These are phyloP conservation scores for Achaetomiella virescens DNA, from an alignment of 495 filamentous ascomycete species.

Conservation along the genomic window DNA sequence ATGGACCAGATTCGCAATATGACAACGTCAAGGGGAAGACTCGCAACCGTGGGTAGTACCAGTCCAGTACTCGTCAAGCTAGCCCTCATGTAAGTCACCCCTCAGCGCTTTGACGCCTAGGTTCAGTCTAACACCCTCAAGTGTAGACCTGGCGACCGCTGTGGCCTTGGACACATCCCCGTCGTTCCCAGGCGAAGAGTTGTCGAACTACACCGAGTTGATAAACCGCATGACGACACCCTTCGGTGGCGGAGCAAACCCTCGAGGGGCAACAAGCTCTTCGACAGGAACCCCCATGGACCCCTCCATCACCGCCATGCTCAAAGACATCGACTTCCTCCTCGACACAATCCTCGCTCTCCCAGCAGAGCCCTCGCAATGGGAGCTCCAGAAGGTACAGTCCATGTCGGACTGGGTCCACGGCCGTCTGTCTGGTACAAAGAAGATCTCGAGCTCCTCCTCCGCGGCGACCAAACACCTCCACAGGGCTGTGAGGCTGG, in stretches of 20 bases:
- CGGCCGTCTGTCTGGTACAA: slow-evolving; percentile 1
- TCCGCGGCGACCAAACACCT: neutral
- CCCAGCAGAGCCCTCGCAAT: neutral
- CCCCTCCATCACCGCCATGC: slow-evolving; percentile 2
- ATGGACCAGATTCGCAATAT: slow-evolving; percentile 6
- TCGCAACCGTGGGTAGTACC: neutral
- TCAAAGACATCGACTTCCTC: slow-evolving; percentile 16
- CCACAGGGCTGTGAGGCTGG: neutral
- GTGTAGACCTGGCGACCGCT: slow-evolving; percentile 10
- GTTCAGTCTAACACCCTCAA: neutral
- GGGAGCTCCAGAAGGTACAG: slow-evolving; percentile 8
- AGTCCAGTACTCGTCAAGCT: slow-evolving; percentile 3
- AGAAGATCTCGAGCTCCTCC: too few relatives aligned
- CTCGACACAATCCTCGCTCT: slow-evolving; percentile 8
- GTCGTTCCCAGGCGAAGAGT: neutral
- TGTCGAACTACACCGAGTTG: neutral
- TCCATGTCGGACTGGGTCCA: slow-evolving; percentile 12
- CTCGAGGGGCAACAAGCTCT: neutral
- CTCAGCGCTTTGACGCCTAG: neutral
- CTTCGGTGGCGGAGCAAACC: too few relatives aligned
- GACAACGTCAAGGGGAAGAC: neutral
- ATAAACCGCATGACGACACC: neutral
- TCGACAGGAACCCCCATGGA: neutral
- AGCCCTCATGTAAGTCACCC: slow-evolving; percentile 12
- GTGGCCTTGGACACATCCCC: slow-evolving; percentile 1